Evolutionary conservation across 108 stramenopile genomes (phyloP), one percentile per base, ranked within the genome.

Genomic region (Parietichytrium sp.): DNA sequence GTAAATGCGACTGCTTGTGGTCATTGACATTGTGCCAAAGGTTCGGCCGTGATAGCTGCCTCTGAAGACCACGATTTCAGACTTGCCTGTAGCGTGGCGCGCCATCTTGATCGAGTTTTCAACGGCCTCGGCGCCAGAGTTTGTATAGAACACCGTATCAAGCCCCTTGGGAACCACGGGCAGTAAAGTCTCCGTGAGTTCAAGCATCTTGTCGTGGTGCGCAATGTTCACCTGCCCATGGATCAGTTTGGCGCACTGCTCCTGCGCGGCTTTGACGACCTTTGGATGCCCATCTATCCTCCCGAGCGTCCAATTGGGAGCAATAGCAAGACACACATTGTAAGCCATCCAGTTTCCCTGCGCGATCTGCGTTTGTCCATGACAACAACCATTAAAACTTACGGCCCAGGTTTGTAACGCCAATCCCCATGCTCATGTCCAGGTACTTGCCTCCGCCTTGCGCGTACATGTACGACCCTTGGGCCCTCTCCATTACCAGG

Each of bases 1-100:
- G 81, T 85, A 86, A 18, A 29, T 33, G 36, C 47, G 51, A 47
- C 79, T 80, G 27, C 83, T 84, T n/a, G 86, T 88, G 31, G 92
- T 92, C 87, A 92, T 85, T 36, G 90, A 91, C 89, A 91, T 87
- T n/a, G 91, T 89, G 33, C 89, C 91, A 55, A 87, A 53, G 2
- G 92, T 91, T 49, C 92, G 88, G 16, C 92, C 92, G 81, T 92
- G 92, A 84, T 91, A 91, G 4, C 87, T 88, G 10, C 91, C 91
- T 25, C 82, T 80, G 45, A 90, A 89, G 78, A 89, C 90, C 47
- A 92, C 87, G 53, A 92, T 85, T 29, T 83, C 89, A 38, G 48
- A 79, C 86, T 90, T 90, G 25, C 89, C 83, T 29, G 92, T 91
- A n/a, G 86, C 89, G 51, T 88, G 85, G 38, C 91, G 80, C 13